Percentiles rank a stretch among this genome's conserved stretches.
phyloP scores from a whole-genome alignment of 352 stramenopile genomes.

The Peronospora belbahrii region DNA sequence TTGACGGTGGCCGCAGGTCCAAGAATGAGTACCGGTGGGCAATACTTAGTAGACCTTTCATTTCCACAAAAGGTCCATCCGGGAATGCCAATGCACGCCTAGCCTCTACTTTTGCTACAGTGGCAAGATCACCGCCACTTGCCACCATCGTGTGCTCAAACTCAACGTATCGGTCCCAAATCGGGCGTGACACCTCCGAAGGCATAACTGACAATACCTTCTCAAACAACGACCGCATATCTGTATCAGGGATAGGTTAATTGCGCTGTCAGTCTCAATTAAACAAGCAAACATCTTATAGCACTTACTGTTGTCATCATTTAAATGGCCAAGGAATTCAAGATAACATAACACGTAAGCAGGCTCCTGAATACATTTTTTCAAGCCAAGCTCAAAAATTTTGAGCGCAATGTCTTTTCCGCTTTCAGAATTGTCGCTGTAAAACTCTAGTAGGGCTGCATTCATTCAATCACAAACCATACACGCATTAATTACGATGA shows the following conservation, averaged over 20 bases:
- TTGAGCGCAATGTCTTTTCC: conserved; percentile 84
- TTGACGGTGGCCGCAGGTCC: conserved; percentile 46
- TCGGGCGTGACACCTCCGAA: conserved; percentile 64
- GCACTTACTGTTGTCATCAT: conserved; percentile 85
- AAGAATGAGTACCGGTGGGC: conserved; percentile 79
- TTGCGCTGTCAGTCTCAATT: not conserved
- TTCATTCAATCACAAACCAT: conserved; percentile 1
- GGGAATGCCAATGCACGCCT: conserved; percentile 71
- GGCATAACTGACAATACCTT: conserved; percentile 84
- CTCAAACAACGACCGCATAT: conserved; percentile 85
- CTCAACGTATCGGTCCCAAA: conserved; percentile 82
- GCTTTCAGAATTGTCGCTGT: conserved; percentile 72
- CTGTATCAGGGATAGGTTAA: conserved; percentile 24
- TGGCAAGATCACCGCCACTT: conserved; percentile 76
- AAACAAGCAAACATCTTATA: not conserved
- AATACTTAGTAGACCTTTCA: conserved; percentile 74
- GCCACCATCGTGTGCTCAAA: conserved; percentile 85
- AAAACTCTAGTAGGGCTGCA: conserved; percentile 77
- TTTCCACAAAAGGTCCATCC: conserved; percentile 66
- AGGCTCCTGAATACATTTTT: conserved; percentile 84
- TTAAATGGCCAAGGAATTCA: conserved; percentile 79
- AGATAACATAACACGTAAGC: conserved; percentile 82
- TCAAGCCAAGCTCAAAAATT: conserved; percentile 84
- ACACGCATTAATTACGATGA: conserved; percentile 1
- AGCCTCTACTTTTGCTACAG: conserved; percentile 76